Conservation (phyloP, 2,329 filamentous ascomycete species). For the Orbilia javanica region DNA sequence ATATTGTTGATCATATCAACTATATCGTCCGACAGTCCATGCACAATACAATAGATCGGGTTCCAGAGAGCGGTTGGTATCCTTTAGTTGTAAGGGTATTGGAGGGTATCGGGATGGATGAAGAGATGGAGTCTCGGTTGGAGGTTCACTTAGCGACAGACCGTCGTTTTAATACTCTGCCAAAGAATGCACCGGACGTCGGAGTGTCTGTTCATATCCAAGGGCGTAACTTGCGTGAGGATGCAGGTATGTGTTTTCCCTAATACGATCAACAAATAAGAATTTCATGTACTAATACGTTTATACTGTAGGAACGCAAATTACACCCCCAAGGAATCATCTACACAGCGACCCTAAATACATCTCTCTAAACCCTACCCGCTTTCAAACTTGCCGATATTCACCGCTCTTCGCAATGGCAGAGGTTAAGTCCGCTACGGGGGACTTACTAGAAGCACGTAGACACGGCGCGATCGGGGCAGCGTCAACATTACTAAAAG, state of each 20-base stretch:
- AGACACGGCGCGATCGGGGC: constrained; percentile 8
- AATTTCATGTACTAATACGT: background rate
- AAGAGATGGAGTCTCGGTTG: constrained; percentile 6
- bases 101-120: background rate
- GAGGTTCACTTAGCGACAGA: constrained; percentile 4
- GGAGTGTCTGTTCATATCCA: constrained; percentile 6
- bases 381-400: constrained; percentile 7
- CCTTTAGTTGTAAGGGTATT: constrained; percentile 1
- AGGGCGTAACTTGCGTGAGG: background rate
- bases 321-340: constrained; percentile 4
- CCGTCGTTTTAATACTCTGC: constrained; percentile 13
- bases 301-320: constrained; percentile 1
- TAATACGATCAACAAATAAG: background rate
- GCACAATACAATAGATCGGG: constrained; percentile 14
- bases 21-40: constrained; percentile 3
- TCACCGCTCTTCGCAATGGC: constrained; percentile 8
- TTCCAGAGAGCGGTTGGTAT: background rate
- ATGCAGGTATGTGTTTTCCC: constrained; percentile 4
- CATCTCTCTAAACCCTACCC: constrained; percentile 13
- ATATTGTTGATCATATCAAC: constrained; percentile 9
- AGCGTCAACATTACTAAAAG: constrained; percentile 1
- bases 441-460: constrained; percentile 5
- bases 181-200: constrained; percentile 11
- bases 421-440: background rate
- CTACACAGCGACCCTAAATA: constrained; percentile 10